Conservation (phyloP, 2,329 filamentous ascomycete genomes). For the Colletotrichum scovillei region DNA sequence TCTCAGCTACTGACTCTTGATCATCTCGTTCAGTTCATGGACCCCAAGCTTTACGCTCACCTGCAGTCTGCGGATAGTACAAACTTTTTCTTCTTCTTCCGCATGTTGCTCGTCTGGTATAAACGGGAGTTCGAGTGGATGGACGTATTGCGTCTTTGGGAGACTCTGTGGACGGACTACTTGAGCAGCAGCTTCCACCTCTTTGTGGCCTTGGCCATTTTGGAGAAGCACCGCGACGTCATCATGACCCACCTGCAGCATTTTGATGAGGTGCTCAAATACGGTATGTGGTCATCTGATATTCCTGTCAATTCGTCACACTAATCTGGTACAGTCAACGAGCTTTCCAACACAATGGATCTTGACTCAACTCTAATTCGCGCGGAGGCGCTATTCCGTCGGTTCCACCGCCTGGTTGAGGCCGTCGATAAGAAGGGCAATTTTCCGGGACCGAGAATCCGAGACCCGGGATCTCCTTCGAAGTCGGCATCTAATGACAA, state of each 20-base stretch:
- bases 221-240: constrained; percentile 95
- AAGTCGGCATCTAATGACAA: constrained; percentile 27
- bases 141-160: constrained; percentile 90
- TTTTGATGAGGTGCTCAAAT: constrained; percentile 98
- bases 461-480: constrained; percentile 31
- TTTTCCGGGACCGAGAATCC: constrained; percentile 70
- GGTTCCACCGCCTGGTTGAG: constrained; percentile 89
- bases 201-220: constrained; percentile 91
- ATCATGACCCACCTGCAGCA: constrained; percentile 95
- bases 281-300: constrained; percentile 69
- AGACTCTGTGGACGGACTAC: constrained; percentile 93
- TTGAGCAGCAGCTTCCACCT: constrained; percentile 91
- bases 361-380: constrained; percentile 86
- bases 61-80: constrained; percentile 92
- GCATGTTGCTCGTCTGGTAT: constrained; percentile 98
- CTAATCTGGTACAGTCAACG: constrained; percentile 75
- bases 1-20: constrained; percentile 90
- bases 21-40: constrained; percentile 95
- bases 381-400: constrained; percentile 87
- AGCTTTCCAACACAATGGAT: constrained; percentile 93
- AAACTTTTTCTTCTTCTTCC: constrained; percentile 99
- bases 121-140: constrained; percentile 95
- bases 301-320: neutral
- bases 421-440: constrained; percentile 92
- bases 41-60: constrained; percentile 92